Percentiles rank a stretch among this genome's conserved stretches.
These are phyloP conservation scores for Pezicula radicicola DNA, from an alignment of 2,329 filamentous ascomycete species.

Conservation along the genomic window DNA sequence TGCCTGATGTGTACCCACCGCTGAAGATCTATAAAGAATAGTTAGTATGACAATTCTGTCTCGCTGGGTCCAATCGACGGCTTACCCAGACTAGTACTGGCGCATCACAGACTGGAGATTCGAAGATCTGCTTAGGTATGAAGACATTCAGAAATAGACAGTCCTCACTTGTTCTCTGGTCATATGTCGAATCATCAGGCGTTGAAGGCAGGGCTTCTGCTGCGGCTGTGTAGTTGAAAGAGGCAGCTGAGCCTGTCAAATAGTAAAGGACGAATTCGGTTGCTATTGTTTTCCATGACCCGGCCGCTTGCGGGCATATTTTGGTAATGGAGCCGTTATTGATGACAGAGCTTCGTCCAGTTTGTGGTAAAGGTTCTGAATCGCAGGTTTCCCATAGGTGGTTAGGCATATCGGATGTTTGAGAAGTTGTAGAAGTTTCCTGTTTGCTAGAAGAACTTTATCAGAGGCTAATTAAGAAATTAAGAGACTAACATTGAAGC, in stretches of 20 bases:
- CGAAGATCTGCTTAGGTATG: constrained; percentile 35
- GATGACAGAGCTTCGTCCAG: constrained; percentile 23
- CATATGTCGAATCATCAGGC: not conserved
- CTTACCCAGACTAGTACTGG: not conserved
- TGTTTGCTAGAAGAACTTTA: constrained; percentile 21
- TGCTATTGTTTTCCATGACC: constrained; percentile 26
- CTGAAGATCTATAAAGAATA: constrained; percentile 44
- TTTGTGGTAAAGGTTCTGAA: constrained; percentile 34
- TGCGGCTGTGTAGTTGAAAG: not conserved
- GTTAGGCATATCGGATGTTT: constrained; percentile 37
- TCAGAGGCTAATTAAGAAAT: constrained; percentile 5
- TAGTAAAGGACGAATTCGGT: not conserved
- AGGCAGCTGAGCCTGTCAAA: not conserved
- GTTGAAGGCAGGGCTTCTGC: not conserved
- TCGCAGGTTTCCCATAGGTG: constrained; percentile 36
- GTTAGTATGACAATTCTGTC: constrained; percentile 9
- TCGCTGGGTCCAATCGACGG: not conserved
- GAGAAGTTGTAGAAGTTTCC: constrained; percentile 32
- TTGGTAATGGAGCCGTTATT: constrained; percentile 26
- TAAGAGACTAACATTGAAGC: not conserved
- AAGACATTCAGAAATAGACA: constrained; percentile 45
- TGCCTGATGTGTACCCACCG: constrained; percentile 39
- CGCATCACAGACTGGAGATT: not conserved
- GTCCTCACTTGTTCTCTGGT: constrained; percentile 32
- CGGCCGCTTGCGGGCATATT: constrained; percentile 31